Evolutionary conservation across 306 rosid genomes (phyloP).

Genomic region (Gillenia trifoliata): DNA sequence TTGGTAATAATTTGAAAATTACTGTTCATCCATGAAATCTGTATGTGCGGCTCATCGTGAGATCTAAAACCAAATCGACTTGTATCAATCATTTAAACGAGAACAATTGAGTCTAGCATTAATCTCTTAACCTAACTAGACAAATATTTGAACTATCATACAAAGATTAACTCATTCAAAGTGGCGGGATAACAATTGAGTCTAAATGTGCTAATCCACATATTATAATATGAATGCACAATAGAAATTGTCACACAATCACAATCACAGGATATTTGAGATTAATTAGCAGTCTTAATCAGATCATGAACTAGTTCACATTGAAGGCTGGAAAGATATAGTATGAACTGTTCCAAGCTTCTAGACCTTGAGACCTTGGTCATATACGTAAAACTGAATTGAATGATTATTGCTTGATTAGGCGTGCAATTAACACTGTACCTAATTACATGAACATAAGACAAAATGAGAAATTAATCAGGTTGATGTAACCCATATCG

Average conservation of each 20-base stretch:
- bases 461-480: conserved; percentile 33
- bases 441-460: conserved; percentile 20
- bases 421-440: conserved; percentile 28
- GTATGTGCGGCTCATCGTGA: no score
- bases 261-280: background rate
- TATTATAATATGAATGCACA: no score
- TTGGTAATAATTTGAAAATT: background rate
- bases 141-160: no score
- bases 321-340: no score
- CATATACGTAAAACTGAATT: background rate
- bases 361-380: no score
- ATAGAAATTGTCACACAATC: background rate
- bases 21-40: no score
- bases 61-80: background rate
- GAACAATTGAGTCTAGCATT: background rate
- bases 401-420: background rate
- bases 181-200: no score
- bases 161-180: no score
- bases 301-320: background rate
- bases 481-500: conserved; percentile 17
- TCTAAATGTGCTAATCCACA: no score
- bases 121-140: no score
- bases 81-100: background rate
- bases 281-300: background rate
- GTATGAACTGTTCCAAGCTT: no score